phyloP scores from a whole-genome alignment of 2,329 filamentous ascomycete genomes.

The Sphaerostilbella broomeana region DNA sequence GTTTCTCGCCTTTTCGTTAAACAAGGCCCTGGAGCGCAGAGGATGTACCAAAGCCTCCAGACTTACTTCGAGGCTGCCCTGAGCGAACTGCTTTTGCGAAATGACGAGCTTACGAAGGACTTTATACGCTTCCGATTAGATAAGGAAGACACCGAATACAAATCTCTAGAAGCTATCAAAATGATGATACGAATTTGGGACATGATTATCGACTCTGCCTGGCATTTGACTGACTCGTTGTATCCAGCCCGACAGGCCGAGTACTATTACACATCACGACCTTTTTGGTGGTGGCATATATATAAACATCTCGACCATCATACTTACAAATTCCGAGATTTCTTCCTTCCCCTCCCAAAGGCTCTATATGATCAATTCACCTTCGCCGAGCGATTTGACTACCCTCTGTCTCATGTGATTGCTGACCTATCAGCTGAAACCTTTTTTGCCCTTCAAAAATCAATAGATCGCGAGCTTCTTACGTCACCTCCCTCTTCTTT shows the following conservation, averaged over 20 bases:
- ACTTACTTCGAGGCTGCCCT: slow-evolving; percentile 28
- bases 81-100: slow-evolving; percentile 15
- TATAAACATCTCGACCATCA: slow-evolving; percentile 29
- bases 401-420: slow-evolving; percentile 29
- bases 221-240: slow-evolving; percentile 29
- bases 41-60: slow-evolving; percentile 23
- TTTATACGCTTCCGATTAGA: slow-evolving; percentile 11
- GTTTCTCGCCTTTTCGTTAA: slow-evolving; percentile 25
- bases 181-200: slow-evolving; percentile 23
- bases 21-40: slow-evolving; percentile 17
- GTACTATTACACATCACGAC: slow-evolving; percentile 29
- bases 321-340: slow-evolving; percentile 24
- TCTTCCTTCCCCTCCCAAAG: slow-evolving; percentile 21
- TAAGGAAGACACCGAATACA: slow-evolving; percentile 8
- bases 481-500: slow-evolving; percentile 23
- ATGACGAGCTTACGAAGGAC: slow-evolving; percentile 16
- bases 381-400: slow-evolving; percentile 26
- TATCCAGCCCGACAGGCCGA: slow-evolving; percentile 29
- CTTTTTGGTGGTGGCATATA: slow-evolving; percentile 37
- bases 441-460: slow-evolving; percentile 25
- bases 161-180: slow-evolving; percentile 15
- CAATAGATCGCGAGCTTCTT: slow-evolving; percentile 25
- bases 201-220: slow-evolving; percentile 32
- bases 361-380: slow-evolving; percentile 24
- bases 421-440: slow-evolving; percentile 29